Conservation (phyloP, 2,329 filamentous ascomycete species). For the Claviceps sp. region DNA sequence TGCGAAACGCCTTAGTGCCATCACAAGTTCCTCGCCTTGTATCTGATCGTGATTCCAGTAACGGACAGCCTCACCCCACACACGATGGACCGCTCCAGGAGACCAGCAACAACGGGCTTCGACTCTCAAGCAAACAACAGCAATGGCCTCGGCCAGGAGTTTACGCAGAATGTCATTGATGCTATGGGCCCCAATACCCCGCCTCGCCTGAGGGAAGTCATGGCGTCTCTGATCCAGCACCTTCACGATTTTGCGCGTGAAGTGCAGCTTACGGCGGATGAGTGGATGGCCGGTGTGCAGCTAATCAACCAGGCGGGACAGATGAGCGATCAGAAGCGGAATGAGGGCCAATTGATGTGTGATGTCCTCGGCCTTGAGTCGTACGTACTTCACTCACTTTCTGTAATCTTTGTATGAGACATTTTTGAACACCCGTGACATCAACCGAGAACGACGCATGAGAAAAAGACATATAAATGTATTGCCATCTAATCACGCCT, state of each 20-base stretch:
- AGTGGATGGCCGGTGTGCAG: constrained; percentile 60
- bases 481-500: background rate
- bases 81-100: background rate
- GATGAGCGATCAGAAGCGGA: constrained; percentile 54
- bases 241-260: constrained; percentile 74
- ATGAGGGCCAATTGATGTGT: constrained; percentile 60
- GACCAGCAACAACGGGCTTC: background rate
- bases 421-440: too few species aligned
- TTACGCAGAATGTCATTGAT: constrained; percentile 61
- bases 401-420: background rate
- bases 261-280: constrained; percentile 64
- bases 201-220: constrained; percentile 54
- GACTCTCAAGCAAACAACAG: background rate
- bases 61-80: too few species aligned
- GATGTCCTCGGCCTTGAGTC: constrained; percentile 65
- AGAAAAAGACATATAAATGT: background rate
- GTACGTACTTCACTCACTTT: constrained; percentile 16
- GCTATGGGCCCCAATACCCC: constrained; percentile 60
- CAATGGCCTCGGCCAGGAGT: constrained; percentile 29
- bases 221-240: constrained; percentile 56
- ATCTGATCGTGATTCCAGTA: background rate
- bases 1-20: too few species aligned
- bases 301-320: constrained; percentile 49
- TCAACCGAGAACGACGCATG: background rate
- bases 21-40: background rate